phyloP scores from a whole-genome alignment of 2,329 filamentous ascomycete species.

The Calcarisporium arbuscula region DNA sequence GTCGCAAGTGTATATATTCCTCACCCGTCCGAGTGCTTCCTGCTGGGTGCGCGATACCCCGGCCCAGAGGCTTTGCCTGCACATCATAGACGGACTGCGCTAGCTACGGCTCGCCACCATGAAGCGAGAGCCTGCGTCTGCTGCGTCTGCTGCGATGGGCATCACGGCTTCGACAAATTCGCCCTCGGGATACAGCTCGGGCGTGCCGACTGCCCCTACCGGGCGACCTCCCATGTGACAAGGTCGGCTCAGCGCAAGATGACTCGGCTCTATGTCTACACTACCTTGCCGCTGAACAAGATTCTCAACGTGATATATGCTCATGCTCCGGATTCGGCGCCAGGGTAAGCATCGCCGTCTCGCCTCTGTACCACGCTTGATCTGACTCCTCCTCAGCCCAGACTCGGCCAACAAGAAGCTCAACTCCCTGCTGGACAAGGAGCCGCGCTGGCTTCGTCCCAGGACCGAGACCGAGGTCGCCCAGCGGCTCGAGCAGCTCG shows the following conservation, averaged over 20 bases:
- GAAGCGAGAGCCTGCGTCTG: no score
- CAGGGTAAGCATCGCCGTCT: constrained; percentile 33
- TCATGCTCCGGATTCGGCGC: constrained; percentile 33
- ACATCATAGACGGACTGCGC: not conserved
- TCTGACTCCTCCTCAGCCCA: constrained; percentile 28
- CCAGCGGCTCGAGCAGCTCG: constrained; percentile 40
- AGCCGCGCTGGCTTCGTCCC: constrained; percentile 52
- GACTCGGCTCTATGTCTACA: constrained; percentile 51
- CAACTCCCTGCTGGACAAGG: constrained; percentile 49
- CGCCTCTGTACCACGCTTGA: not conserved
- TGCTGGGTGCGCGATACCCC: no score
- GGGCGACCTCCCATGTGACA: constrained; percentile 52
- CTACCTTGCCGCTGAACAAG: constrained; percentile 43
- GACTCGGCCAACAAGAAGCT: constrained; percentile 55
- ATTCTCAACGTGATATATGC: constrained; percentile 43
- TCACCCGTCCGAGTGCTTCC: no score
- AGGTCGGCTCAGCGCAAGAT: constrained; percentile 45
- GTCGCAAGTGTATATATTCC: no score
- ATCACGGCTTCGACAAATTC: constrained; percentile 8
- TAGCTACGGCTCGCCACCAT: no score
- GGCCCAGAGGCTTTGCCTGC: no score
- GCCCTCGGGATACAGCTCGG: constrained; percentile 18
- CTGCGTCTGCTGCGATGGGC: constrained; percentile 4
- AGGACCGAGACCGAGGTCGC: constrained; percentile 44
- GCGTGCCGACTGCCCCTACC: constrained; percentile 22